Conservation (phyloP, 768 basidiomycete genomes). For the Kwoniella newhampshirensis region DNA sequence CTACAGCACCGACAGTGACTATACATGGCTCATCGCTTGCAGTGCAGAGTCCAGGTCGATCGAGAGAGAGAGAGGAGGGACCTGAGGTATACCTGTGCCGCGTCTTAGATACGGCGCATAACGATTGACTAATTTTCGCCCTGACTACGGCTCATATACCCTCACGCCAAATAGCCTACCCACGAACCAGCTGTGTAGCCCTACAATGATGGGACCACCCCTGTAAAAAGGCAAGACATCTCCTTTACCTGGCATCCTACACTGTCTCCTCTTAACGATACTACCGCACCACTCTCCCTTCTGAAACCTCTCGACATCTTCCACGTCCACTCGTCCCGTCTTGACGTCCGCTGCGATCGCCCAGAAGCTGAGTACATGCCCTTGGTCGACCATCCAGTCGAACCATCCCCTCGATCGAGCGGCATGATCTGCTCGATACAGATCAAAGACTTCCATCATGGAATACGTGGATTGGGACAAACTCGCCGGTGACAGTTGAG, state of each 20-base stretch:
- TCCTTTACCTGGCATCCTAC: constrained; percentile 8
- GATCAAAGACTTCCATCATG: background rate
- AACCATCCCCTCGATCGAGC: background rate
- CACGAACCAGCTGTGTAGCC: constrained; percentile 19
- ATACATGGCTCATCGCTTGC: too few relatives aligned
- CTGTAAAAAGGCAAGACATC: constrained; percentile 17
- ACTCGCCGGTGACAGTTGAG: constrained; percentile 1
- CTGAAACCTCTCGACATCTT: constrained; percentile 19
- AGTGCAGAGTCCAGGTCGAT: too few relatives aligned
- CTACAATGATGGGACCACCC: constrained; percentile 15
- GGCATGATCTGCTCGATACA: background rate
- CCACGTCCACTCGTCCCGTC: constrained; percentile 10
- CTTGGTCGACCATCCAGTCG: background rate
- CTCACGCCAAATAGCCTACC: constrained; percentile 11
- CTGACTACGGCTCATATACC: constrained; percentile 12
- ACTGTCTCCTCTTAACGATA: constrained; percentile 9
- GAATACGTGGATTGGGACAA: constrained; percentile 2
- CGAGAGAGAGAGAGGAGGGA: too few relatives aligned
- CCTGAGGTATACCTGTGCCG: too few relatives aligned
- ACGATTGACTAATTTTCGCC: too few relatives aligned
- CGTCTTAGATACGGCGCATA: too few relatives aligned
- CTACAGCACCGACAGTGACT: too few relatives aligned
- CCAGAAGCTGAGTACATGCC: constrained; percentile 15
- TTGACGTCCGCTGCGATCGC: constrained; percentile 14
- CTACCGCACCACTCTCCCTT: constrained; percentile 10